A percentile compares a stretch with the other conserved stretches of the same genome.
Evolutionary conservation across 768 basidiomycete species (phyloP).

Genomic region (Hebeloma cylindrosporum): DNA sequence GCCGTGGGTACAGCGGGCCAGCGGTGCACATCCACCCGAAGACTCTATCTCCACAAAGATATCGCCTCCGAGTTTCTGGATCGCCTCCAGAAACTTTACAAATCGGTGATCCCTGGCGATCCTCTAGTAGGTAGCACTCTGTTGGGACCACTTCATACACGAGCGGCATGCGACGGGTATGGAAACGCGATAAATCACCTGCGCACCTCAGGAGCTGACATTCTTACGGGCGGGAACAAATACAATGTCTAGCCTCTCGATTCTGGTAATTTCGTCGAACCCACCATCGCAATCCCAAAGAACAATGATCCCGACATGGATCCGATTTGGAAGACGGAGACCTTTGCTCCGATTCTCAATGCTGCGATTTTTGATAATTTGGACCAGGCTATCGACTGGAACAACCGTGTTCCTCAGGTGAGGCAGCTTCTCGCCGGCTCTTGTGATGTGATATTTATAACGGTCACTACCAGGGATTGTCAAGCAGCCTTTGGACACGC

Average conservation of each 20-base stretch:
- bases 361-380: slow-evolving; percentile 85
- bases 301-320: slow-evolving; percentile 52
- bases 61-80: slow-evolving; percentile 77
- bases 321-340: slow-evolving; percentile 74
- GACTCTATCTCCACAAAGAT: slow-evolving; percentile 83
- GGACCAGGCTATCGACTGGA: slow-evolving; percentile 85
- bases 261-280: slow-evolving; percentile 86
- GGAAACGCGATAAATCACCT: slow-evolving; percentile 59
- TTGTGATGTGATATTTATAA: slow-evolving; percentile 10
- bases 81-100: slow-evolving; percentile 72
- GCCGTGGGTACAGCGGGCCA: slow-evolving; percentile 80
- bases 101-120: slow-evolving; percentile 75
- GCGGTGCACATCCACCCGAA: slow-evolving; percentile 89
- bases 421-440: slow-evolving; percentile 14
- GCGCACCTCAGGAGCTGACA: slow-evolving; percentile 64
- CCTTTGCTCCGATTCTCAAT: slow-evolving; percentile 88
- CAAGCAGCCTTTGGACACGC: slow-evolving; percentile 88
- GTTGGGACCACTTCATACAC: slow-evolving; percentile 84
- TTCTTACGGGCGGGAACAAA: slow-evolving; percentile 69
- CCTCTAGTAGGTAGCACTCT: slow-evolving; percentile 74
- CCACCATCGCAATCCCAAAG: slow-evolving; percentile 76
- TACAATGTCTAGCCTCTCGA: slow-evolving; percentile 52
- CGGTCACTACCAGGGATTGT: slow-evolving; percentile 58
- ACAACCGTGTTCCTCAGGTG: slow-evolving; percentile 84
- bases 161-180: slow-evolving; percentile 68